Percentiles rank a stretch among this genome's conserved stretches.
These are phyloP conservation scores for Boletus mariae DNA, from an alignment of 1,284 basidiomycete species.

Conservation along the genomic window DNA sequence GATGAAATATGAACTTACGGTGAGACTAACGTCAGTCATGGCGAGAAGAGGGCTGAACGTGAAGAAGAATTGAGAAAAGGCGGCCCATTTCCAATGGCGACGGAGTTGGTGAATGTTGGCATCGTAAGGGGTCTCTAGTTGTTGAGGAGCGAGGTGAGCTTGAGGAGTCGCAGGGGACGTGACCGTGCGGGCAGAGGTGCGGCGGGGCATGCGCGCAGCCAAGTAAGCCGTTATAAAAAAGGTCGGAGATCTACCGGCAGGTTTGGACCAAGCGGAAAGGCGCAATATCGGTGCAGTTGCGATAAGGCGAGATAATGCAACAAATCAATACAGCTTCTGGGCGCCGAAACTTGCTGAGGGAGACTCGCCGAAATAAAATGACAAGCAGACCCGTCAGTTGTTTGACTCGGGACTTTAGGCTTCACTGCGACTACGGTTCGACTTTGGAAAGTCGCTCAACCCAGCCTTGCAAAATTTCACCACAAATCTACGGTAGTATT, in stretches of 20 bases:
- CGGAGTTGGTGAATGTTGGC: conserved; percentile 46
- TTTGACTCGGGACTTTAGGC: conserved; percentile 1
- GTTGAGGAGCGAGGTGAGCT: conserved; percentile 21
- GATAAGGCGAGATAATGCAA: conserved; percentile 24
- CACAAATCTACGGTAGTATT: conserved; percentile 19
- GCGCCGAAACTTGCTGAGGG: conserved; percentile 8
- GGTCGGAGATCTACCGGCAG: conserved; percentile 36
- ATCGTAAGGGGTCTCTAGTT: conserved; percentile 35
- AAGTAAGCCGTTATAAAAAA: conserved; percentile 34
- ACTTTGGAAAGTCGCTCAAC: not conserved
- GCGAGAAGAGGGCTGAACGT: conserved; percentile 67
- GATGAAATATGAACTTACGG: conserved; percentile 43
- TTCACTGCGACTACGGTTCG: conserved; percentile 6
- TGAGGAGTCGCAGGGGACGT: conserved; percentile 27
- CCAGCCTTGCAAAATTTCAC: conserved; percentile 13
- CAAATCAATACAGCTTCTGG: conserved; percentile 16
- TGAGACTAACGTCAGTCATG: conserved; percentile 59
- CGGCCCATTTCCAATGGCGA: conserved; percentile 81
- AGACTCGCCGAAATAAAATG: conserved; percentile 13
- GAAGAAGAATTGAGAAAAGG: conserved; percentile 76
- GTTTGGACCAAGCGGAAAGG: conserved; percentile 20
- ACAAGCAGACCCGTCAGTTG: conserved; percentile 3
- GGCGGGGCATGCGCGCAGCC: conserved; percentile 40
- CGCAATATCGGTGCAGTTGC: conserved; percentile 14
- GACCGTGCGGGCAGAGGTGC: conserved; percentile 29